phyloP scores from a whole-genome alignment of 2,329 filamentous ascomycete genomes.

The Aspergillus vadensis region DNA sequence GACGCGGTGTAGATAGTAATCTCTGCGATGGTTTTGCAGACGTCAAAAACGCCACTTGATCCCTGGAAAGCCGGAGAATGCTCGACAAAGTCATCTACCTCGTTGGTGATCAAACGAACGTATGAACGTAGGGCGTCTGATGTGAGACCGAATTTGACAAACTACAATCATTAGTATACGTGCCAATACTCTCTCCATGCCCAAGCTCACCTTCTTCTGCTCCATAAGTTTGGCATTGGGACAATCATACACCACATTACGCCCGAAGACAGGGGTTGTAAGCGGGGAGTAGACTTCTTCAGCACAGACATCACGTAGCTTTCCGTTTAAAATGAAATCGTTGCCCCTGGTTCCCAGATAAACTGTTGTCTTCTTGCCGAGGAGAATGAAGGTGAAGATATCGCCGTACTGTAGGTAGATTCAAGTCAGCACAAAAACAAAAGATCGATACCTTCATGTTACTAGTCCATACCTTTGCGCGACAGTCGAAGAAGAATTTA shows the following conservation, averaged over 20 bases:
- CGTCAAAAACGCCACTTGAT: slow-evolving; percentile 67
- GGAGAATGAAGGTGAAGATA: slow-evolving; percentile 83
- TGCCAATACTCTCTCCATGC: neutral
- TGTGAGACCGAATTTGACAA: slow-evolving; percentile 66
- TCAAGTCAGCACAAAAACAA: neutral
- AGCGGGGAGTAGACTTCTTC: slow-evolving; percentile 87
- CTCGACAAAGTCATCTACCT: slow-evolving; percentile 74
- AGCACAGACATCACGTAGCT: slow-evolving; percentile 83
- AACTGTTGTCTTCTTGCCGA: slow-evolving; percentile 87
- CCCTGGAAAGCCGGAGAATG: slow-evolving; percentile 67
- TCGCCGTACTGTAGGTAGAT: slow-evolving; percentile 68
- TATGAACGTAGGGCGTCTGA: slow-evolving; percentile 67
- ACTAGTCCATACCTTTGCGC: slow-evolving; percentile 65
- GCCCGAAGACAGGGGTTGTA: slow-evolving; percentile 71
- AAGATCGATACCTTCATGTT: neutral
- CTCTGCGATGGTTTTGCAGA: slow-evolving; percentile 76
- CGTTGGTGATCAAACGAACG: slow-evolving; percentile 74
- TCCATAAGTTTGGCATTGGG: slow-evolving; percentile 92
- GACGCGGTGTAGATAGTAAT: slow-evolving; percentile 90
- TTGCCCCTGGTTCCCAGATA: slow-evolving; percentile 80
- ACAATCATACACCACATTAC: slow-evolving; percentile 87
- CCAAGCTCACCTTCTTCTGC: slow-evolving; percentile 77
- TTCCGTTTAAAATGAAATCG: slow-evolving; percentile 89
- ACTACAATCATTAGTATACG: slow-evolving; percentile 41
- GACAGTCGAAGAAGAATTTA: slow-evolving; percentile 64